Evolutionary conservation across 257 asterid genomes (phyloP), one percentile per base, ranked within the genome.

Genomic region (Cinchona pubescens): DNA sequence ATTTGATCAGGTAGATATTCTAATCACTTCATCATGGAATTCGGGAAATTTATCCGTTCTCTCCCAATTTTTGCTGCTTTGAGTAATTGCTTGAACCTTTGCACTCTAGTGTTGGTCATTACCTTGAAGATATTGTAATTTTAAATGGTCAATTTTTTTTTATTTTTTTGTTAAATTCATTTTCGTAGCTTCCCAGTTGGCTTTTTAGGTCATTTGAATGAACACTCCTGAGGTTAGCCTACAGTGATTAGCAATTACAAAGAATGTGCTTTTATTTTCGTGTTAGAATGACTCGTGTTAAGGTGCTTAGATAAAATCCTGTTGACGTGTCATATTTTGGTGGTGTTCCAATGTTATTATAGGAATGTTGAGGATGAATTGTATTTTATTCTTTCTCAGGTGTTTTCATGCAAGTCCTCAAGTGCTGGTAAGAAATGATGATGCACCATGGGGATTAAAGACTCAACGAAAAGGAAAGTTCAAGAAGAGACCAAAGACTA

Each of bases 341-440:
- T 53, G 25, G 29, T 34, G 16, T 16, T 32, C 46, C 18, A 8
- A 27, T 55, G 29, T 37, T 58, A 27, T 14, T 27, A 37, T 3
- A 55, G 38, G 48, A 32, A 30, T 11, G 2, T 70, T 53, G 62
- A 45, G 65, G 60, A 21, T 72, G 37, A 73, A 34, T 46, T 45
- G 25, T 64, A 18, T 38, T 69, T 46, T 72, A 38, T 79, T 76
- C 70, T 66, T 64, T 62, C 72, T 56, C 84, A 92, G 98, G 94
- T 75, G 53, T 78, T 85, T 92, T 76, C 99, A 86, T 87, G 85
- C 89, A 72, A 95, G 84, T 83, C 90, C 87, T 58, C 89, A 80
- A 79, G 86, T 82, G 76, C 86, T 85, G 73, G 85, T 81, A 82
- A 75, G 77, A 62, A 78, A 74, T 61, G 91, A 69, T 58, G 92